phyloP scores from a whole-genome alignment of 345 rosid genomes.

The Populus nigra region DNA sequence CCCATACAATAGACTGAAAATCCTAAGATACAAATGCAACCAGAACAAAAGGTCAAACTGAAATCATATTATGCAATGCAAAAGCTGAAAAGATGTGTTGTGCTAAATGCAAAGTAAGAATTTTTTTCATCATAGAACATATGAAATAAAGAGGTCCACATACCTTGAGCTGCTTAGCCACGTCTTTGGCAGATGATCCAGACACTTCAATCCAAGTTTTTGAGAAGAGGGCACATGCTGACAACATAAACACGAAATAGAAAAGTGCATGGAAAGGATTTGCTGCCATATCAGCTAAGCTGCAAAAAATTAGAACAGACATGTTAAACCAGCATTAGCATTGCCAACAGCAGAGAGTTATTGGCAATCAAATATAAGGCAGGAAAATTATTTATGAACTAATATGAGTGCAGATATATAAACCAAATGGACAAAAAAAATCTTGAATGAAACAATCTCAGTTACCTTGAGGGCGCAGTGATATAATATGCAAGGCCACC shows the following conservation, averaged over 20 bases:
- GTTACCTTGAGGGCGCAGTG: slow-evolving; percentile 78
- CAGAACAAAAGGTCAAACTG: background rate
- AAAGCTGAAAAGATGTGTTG: background rate
- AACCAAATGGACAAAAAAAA: background rate
- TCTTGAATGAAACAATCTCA: background rate
- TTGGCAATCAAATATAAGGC: background rate
- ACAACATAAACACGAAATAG: slow-evolving; percentile 72
- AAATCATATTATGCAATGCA: background rate
- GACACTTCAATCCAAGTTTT: slow-evolving; percentile 93
- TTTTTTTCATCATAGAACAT: background rate
- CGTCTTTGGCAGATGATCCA: slow-evolving; percentile 81
- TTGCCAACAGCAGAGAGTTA: background rate
- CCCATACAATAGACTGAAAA: background rate
- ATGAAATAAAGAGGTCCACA: background rate
- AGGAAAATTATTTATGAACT: background rate
- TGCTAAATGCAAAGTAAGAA: background rate
- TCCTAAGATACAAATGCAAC: background rate
- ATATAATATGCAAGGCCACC: slow-evolving; percentile 83
- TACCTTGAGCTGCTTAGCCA: slow-evolving; percentile 89
- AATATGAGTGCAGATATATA: background rate
- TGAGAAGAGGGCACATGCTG: slow-evolving; percentile 84
- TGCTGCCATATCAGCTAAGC: slow-evolving; percentile 91
- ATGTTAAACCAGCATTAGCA: background rate
- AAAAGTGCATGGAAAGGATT: slow-evolving; percentile 86
- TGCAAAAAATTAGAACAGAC: slow-evolving; percentile 29